Base-by-base conservation (phyloP, 371 early-diverging fungal genomes). In the Rhizopus delemar region DNA sequence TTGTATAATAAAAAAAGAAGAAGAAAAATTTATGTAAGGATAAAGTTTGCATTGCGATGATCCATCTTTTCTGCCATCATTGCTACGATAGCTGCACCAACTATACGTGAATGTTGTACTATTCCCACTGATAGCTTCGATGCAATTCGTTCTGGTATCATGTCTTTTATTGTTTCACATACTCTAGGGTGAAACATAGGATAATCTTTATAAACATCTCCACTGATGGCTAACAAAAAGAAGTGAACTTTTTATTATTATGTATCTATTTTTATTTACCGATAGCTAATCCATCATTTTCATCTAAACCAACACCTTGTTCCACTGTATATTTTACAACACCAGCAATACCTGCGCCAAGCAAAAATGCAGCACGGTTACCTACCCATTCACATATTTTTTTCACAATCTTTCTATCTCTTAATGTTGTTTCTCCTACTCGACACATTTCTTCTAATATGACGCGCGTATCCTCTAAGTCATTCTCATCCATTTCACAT, bases 51-150 rank as follows among this genome's bases (percentile, higher is more conserved):
- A 32, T 51, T 46, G 41, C 41, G 45, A n/a, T 60, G 61, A 41
- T 63, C 53, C 60, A 65, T 65, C 52, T 65, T 65, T 34, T 79
- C 79, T 34, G 76, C 75, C 79, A 79, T 74, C 79, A 79, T 79
- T 22, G 79, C 79, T 16, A 79, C 75, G 57, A 79, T 75, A 36
- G 79, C 79, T 8, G 76, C 75, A 50, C 79, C 79, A 9, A 79
- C 79, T 64, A 79, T 75, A 35, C 79, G 66, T 32, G 76, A 75
- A 51, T 72, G 69, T 54, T 75, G 68, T 29, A 79, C 76, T 43
- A 79, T 72, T n/a, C 74, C 79, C 0, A 79, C 74, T 1, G 79
- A 75, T 33, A 79, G 35, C 54, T 65, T 71, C 4, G 69, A 56
- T 0, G 79, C 71, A 9, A 79, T 60, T 31, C 75, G 65, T 49